Percentiles rank a stretch among this genome's conserved stretches.
Evolutionary conservation across 331 rosid genomes (phyloP).

Genomic region (Quercus tomentella): DNA sequence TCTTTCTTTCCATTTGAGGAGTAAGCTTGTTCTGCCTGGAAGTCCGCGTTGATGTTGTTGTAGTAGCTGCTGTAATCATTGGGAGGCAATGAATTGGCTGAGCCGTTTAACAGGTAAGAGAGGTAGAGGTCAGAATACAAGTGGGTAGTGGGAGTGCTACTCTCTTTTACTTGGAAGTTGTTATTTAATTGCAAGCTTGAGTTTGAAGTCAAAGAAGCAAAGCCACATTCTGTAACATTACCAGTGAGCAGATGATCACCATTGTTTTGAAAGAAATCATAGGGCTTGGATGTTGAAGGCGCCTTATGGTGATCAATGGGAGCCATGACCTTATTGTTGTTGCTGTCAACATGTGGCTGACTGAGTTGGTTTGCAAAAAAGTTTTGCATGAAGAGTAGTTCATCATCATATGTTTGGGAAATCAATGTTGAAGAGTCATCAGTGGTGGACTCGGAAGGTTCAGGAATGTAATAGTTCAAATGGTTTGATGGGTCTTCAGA

Average conservation of each 20-base stretch:
- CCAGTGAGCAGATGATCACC: slow-evolving; percentile 4
- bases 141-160: not conserved
- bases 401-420: slow-evolving; percentile 46
- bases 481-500: slow-evolving; percentile 19
- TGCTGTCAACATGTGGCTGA: not conserved
- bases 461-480: not conserved
- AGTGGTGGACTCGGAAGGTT: slow-evolving; percentile 27
- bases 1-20: slow-evolving; percentile 30
- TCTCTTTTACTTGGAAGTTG: not conserved
- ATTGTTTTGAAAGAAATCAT: not conserved
- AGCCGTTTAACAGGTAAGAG: slow-evolving; percentile 53
- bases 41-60: slow-evolving; percentile 14
- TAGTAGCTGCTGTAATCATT: slow-evolving; percentile 1
- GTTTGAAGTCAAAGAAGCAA: not conserved
- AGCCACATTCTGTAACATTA: not conserved
- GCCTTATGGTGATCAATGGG: not conserved
- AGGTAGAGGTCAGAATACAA: slow-evolving; percentile 44
- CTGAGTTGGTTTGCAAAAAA: slow-evolving; percentile 30
- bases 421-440: slow-evolving; percentile 26
- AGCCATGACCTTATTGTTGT: not conserved
- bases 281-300: not conserved
- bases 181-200: not conserved
- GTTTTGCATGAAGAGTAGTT: slow-evolving; percentile 61
- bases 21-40: slow-evolving; percentile 8
- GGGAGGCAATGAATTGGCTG: slow-evolving; percentile 8